These are phyloP conservation scores for Penicillium flavigenum DNA, from an alignment of 495 filamentous ascomycete species.

Conservation along the genomic window DNA sequence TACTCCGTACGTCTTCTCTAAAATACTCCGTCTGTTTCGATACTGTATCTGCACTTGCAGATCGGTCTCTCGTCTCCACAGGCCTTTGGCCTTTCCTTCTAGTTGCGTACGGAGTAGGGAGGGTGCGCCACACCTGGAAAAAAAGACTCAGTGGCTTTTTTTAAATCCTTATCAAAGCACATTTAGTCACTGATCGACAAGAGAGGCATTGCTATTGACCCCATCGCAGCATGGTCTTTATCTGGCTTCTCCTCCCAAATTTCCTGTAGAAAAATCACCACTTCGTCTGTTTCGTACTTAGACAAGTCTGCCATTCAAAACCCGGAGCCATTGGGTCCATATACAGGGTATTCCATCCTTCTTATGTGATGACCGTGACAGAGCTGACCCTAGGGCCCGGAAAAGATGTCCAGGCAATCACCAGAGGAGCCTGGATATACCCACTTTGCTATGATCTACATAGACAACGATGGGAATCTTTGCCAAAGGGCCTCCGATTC, in stretches of 20 bases:
- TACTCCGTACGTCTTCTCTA: not conserved
- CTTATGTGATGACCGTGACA: not conserved
- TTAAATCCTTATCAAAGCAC: conserved; percentile 1
- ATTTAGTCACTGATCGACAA: not conserved
- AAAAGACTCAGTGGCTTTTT: conserved; percentile 4
- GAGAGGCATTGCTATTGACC: not conserved
- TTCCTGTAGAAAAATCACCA: not conserved
- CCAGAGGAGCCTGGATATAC: conserved; percentile 25
- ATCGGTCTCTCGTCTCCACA: conserved; percentile 5
- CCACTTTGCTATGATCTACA: conserved; percentile 44
- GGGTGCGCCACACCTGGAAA: conserved; percentile 2
- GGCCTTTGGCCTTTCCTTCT: not conserved
- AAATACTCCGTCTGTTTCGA: conserved; percentile 3
- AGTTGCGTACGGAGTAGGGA: not conserved
- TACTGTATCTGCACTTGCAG: conserved; percentile 12
- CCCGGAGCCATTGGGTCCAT: not conserved
- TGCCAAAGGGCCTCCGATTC: conserved; percentile 39
- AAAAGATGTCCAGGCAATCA: conserved; percentile 30
- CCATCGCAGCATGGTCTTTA: not conserved
- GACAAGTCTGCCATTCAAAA: not conserved
- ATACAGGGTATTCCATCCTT: conserved; percentile 15
- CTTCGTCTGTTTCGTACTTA: not conserved
- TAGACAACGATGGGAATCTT: conserved; percentile 38
- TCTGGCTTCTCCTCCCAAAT: not conserved
- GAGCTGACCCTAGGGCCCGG: conserved; percentile 17